Evolutionary conservation across 2,329 filamentous ascomycete species (phyloP).

Genomic region (Pseudocercospora pini-densiflorae): DNA sequence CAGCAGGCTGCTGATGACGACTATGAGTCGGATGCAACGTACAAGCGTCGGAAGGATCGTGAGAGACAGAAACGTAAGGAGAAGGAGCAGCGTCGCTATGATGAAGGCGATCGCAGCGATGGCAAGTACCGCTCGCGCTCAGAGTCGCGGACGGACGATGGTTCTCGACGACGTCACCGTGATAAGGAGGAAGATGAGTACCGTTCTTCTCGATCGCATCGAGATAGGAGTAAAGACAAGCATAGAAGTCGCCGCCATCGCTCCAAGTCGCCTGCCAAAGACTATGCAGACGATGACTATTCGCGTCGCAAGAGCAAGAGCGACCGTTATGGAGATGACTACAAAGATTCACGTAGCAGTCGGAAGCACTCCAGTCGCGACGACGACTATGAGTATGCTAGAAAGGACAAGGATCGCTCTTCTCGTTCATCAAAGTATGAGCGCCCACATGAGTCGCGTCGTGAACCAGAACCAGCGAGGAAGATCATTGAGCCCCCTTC

Average conservation of each 20-base stretch:
- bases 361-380: slow-evolving; percentile 52
- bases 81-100: slow-evolving; percentile 54
- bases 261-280: slow-evolving; percentile 44
- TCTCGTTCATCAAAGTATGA: slow-evolving; percentile 43
- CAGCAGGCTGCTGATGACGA: slow-evolving; percentile 50
- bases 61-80: slow-evolving; percentile 35
- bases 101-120: slow-evolving; percentile 47
- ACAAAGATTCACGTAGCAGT: slow-evolving; percentile 32
- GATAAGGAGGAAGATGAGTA: slow-evolving; percentile 47
- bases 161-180: slow-evolving; percentile 63
- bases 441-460: slow-evolving; percentile 46
- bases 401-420: slow-evolving; percentile 50
- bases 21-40: slow-evolving; percentile 49
- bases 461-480: slow-evolving; percentile 30
- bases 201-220: slow-evolving; percentile 51
- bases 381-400: slow-evolving; percentile 49
- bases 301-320: slow-evolving; percentile 43
- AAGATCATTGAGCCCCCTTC: slow-evolving; percentile 32
- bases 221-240: slow-evolving; percentile 52
- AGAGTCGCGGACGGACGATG: slow-evolving; percentile 63
- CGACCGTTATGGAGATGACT: slow-evolving; percentile 35
- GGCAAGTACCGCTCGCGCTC: slow-evolving; percentile 65
- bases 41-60: slow-evolving; percentile 43
- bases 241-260: slow-evolving; percentile 46
- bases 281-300: slow-evolving; percentile 34